A percentile compares a stretch with the other conserved stretches of the same genome.
Evolutionary conservation across 108 stramenopile species (phyloP).

Genomic region (Skeletonema potamos): DNA sequence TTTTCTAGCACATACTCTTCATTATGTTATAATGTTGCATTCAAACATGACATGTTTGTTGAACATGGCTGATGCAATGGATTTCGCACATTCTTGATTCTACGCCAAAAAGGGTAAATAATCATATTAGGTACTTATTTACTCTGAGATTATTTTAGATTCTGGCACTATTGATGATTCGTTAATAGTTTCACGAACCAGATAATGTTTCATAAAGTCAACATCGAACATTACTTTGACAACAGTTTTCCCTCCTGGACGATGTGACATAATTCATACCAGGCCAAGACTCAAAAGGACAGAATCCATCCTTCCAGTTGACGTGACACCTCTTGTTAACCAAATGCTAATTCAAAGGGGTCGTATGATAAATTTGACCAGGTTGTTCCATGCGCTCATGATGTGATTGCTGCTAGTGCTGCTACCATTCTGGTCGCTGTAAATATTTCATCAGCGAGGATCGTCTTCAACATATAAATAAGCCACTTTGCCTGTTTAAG

Average conservation of each 20-base stretch:
- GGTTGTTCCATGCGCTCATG: background rate
- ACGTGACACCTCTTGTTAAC: background rate
- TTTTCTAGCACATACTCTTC: no score
- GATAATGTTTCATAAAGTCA: background rate
- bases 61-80: no score
- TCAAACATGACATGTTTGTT: no score
- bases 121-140: no score
- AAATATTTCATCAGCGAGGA: background rate
- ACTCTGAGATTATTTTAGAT: no score
- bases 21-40: no score
- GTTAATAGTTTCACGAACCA: no score
- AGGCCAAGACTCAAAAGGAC: background rate
- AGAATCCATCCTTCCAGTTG: background rate
- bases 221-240: background rate
- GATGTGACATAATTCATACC: background rate
- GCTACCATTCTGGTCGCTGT: background rate
- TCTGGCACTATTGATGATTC: no score
- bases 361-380: background rate
- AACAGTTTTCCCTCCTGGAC: background rate
- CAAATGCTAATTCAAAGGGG: background rate
- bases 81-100: no score
- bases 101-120: no score
- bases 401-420: background rate
- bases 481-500: background rate
- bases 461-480: background rate